Evolutionary conservation across 371 early-diverging fungal genomes (phyloP), one percentile per base, ranked within the genome.

Genomic region (Mucor saturninus): DNA sequence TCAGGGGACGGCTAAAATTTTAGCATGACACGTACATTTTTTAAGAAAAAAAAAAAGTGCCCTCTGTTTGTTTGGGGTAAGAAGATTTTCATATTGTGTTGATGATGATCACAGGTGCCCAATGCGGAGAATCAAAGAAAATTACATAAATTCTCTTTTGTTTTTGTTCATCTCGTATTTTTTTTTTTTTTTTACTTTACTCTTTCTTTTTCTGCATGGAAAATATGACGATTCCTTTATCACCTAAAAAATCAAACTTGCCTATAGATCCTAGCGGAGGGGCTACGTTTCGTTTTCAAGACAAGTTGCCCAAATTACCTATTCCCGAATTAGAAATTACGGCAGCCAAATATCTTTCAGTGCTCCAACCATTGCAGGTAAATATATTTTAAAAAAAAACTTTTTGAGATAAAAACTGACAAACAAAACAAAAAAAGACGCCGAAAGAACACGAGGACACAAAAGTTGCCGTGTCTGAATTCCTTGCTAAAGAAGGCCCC

Each of bases 271-370:
- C 32, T 8, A 53, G 48, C 28, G 62, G 51, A 11, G 75, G 74
- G 9, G 61, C 72, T 32, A 73, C 85, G 1, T 74, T 81, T 53
- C 75, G 82, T 69, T 78, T 79, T 56, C 89, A 88, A 64, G 67
- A 68, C 26, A 79, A 84, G 49, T 83, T 96, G 26, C 89, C 89
- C 11, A 87, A 86, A 45, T 81, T 96, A 21, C 96, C 96, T 38
- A 90, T 98, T 28, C 97, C 98, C 0, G 83, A 89, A 26, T 83
- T 98, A 50, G 73, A 88, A 40, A 92, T 89, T 48, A 96, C 97
- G 0, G 68, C 82, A 28, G 68, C 79, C 21, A 81, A 86, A 31
- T 96, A 95, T 71, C 79, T 94, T 0, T 65, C 79, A 26, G 79
- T 88, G 5, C 83, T 94, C 13, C 80, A 84, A 49, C 94, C 97